These are phyloP conservation scores for Paramecium caudatum DNA, from an alignment of 73 alveolate genomes.

Conservation along the genomic window DNA sequence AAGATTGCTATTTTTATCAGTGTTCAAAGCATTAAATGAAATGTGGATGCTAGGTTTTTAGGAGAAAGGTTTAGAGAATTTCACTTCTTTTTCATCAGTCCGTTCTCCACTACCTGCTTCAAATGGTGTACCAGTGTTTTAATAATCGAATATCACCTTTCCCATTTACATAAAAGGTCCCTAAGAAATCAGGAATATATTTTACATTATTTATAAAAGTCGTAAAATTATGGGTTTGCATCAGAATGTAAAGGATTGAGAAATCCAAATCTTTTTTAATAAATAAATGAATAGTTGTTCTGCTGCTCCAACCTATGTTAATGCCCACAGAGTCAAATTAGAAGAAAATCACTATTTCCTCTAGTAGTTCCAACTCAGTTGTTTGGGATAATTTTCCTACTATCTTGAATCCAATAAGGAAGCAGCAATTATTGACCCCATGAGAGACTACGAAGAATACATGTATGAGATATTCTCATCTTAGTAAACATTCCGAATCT, in stretches of 20 bases:
- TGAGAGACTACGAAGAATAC: constrained; percentile 77
- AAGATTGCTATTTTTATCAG: too few relatives aligned
- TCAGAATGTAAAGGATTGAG: constrained; percentile 2
- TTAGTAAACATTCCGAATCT: constrained; percentile 28
- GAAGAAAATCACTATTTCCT: background rate
- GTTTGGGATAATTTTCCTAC: constrained; percentile 79
- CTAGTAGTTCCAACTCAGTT: background rate
- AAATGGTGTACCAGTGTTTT: too few relatives aligned
- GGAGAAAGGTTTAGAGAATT: too few relatives aligned
- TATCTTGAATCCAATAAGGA: constrained; percentile 75
- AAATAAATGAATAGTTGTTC: constrained; percentile 8
- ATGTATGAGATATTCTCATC: background rate
- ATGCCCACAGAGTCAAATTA: constrained; percentile 12
- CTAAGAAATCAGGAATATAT: too few relatives aligned
- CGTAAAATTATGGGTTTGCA: constrained; percentile 46
- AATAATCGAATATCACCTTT: too few relatives aligned
- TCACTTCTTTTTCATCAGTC: too few relatives aligned
- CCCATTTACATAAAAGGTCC: too few relatives aligned
- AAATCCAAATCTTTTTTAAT: constrained; percentile 38
- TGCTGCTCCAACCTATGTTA: constrained; percentile 24
- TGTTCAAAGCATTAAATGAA: too few relatives aligned
- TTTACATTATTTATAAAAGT: background rate
- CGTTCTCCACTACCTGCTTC: too few relatives aligned
- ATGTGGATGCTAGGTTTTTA: too few relatives aligned
- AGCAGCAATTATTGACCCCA: constrained; percentile 76